Evolutionary conservation across 2,329 filamentous ascomycete species (phyloP).

Genomic region (Aureobasidium sp.): DNA sequence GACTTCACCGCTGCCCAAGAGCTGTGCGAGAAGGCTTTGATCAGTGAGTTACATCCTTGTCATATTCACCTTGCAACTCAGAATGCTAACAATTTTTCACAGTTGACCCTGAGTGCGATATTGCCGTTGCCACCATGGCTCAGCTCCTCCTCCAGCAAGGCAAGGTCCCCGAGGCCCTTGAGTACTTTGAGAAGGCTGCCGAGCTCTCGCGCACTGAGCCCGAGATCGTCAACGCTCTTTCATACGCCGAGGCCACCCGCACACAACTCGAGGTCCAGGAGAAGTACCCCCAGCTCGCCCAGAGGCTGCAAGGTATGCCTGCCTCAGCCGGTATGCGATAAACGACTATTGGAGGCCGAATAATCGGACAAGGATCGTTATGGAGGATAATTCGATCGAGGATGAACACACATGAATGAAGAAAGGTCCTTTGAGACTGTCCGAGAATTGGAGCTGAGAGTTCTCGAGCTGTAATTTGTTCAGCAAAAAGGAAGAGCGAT

Average conservation of each 20-base stretch:
- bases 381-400: background rate
- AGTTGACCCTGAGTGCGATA: slow-evolving; percentile 99
- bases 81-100: slow-evolving; percentile 27
- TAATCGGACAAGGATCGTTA: background rate
- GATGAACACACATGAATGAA: background rate
- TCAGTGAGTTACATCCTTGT: slow-evolving; percentile 55
- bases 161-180: slow-evolving; percentile 88
- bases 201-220: slow-evolving; percentile 90
- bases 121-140: slow-evolving; percentile 97
- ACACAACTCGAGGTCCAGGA: slow-evolving; percentile 74
- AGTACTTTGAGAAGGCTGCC: slow-evolving; percentile 94
- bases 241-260: slow-evolving; percentile 91
- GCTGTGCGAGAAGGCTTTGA: slow-evolving; percentile 92
- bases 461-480: background rate
- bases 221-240: slow-evolving; percentile 92
- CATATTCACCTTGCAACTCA: background rate
- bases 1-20: slow-evolving; percentile 93
- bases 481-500: background rate
- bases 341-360: background rate
- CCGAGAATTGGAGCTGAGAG: background rate
- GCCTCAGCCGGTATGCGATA: slow-evolving; percentile 17
- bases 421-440: background rate
- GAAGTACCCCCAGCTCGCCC: slow-evolving; percentile 44
- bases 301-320: slow-evolving; percentile 39
- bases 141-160: slow-evolving; percentile 95